These are phyloP conservation scores for Oxalis stricta DNA, from an alignment of 441 rosid species.

Conservation along the genomic window DNA sequence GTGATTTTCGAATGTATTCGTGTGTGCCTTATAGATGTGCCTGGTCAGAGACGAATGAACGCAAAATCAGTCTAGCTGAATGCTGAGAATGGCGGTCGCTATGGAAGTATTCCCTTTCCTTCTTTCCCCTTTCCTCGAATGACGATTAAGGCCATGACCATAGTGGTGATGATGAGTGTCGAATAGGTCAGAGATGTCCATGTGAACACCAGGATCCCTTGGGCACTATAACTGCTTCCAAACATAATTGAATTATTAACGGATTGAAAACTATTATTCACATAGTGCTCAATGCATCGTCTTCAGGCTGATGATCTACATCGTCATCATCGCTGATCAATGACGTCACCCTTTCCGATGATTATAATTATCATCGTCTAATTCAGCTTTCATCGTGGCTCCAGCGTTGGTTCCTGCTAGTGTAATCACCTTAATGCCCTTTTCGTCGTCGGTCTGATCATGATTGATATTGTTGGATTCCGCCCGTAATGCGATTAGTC, in stretches of 20 bases:
- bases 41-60: no score
- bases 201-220: constrained; percentile 85
- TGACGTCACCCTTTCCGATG: constrained; percentile 7
- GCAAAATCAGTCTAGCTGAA: no score
- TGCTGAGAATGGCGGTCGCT: constrained; percentile 18
- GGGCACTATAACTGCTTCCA: constrained; percentile 42
- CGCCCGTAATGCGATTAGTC: constrained; percentile 30
- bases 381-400: constrained; percentile 52
- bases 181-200: constrained; percentile 45
- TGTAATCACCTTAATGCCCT: constrained; percentile 43
- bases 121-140: constrained; percentile 28
- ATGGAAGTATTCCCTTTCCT: constrained; percentile 18
- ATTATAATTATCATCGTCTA: constrained; percentile 25
- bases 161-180: no score
- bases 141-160: constrained; percentile 12
- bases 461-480: constrained; percentile 23
- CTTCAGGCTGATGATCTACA: no score
- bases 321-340: constrained; percentile 17
- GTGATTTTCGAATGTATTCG: no score
- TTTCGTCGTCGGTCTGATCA: constrained; percentile 22
- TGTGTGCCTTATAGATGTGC: no score
- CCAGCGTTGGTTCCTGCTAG: constrained; percentile 76
- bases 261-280: constrained; percentile 81
- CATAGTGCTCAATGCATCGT: constrained; percentile 41
- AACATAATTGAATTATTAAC: constrained; percentile 85